These are phyloP conservation scores for Stereocaulon alpinum DNA, from an alignment of 495 filamentous ascomycete species.

Conservation along the genomic window DNA sequence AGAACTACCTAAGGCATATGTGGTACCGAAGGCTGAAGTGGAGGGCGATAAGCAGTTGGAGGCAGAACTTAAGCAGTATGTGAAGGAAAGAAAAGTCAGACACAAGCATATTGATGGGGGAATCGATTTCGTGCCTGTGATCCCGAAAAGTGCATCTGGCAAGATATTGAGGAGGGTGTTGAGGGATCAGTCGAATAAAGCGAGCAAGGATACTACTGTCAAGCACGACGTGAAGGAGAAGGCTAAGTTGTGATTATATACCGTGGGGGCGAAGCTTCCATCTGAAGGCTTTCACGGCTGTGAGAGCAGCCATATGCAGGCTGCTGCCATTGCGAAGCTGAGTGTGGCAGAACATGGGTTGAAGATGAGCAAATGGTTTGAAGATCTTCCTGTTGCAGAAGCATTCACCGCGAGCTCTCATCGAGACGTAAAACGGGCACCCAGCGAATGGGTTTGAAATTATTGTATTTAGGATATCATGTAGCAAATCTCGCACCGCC, in stretches of 20 bases:
- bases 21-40: slow-evolving; percentile 38
- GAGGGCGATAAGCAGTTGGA: slow-evolving; percentile 27
- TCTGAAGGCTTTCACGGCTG: too few species aligned
- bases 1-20: slow-evolving; percentile 55
- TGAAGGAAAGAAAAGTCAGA: slow-evolving; percentile 50
- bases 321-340: too few species aligned
- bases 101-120: slow-evolving; percentile 55
- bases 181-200: slow-evolving; percentile 26
- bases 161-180: slow-evolving; percentile 56
- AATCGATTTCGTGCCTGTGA: slow-evolving; percentile 49
- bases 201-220: slow-evolving; percentile 13
- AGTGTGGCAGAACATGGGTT: too few species aligned
- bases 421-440: too few species aligned
- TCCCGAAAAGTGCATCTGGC: slow-evolving; percentile 59
- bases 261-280: not conserved
- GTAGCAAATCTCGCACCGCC: not conserved
- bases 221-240: slow-evolving; percentile 29
- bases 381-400: too few species aligned
- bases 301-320: too few species aligned
- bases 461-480: slow-evolving; percentile 9
- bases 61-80: slow-evolving; percentile 40
- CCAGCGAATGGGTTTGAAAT: not conserved
- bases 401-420: too few species aligned
- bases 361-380: too few species aligned
- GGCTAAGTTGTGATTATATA: slow-evolving; percentile 31